A percentile compares a stretch with the other conserved stretches of the same genome.
These are phyloP conservation scores for Blastomyces parvus DNA, from an alignment of 2,329 filamentous ascomycete species.

Conservation along the genomic window DNA sequence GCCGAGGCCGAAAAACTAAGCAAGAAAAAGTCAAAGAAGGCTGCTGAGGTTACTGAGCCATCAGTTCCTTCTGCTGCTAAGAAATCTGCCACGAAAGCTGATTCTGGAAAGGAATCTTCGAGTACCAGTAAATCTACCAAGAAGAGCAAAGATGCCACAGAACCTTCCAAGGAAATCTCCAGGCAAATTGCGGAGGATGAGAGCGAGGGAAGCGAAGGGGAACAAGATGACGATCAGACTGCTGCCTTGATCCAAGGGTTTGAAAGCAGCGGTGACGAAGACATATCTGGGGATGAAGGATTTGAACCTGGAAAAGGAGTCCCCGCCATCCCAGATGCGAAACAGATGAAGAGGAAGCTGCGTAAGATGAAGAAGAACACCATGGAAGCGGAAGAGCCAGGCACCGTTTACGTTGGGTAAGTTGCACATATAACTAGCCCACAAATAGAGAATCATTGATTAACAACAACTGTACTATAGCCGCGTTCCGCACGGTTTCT, in stretches of 20 bases:
- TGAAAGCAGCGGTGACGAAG: slow-evolving; percentile 46
- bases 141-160: slow-evolving; percentile 12
- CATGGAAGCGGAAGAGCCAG: slow-evolving; percentile 44
- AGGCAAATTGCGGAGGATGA: slow-evolving; percentile 25
- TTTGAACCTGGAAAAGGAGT: slow-evolving; percentile 38
- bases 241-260: slow-evolving; percentile 46
- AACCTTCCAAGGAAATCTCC: slow-evolving; percentile 37
- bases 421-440: slow-evolving; percentile 15
- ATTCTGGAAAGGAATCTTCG: slow-evolving; percentile 37
- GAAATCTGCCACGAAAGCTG: background rate
- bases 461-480: slow-evolving; percentile 26
- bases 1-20: slow-evolving; percentile 20
- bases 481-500: slow-evolving; percentile 90
- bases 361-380: slow-evolving; percentile 42
- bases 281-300: slow-evolving; percentile 36
- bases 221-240: slow-evolving; percentile 44
- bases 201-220: slow-evolving; percentile 23
- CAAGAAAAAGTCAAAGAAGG: slow-evolving; percentile 44
- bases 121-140: slow-evolving; percentile 20
- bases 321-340: slow-evolving; percentile 37
- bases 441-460: background rate
- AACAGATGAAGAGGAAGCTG: slow-evolving; percentile 42
- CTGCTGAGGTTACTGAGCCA: background rate
- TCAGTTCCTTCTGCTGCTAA: background rate
- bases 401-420: slow-evolving; percentile 75